A percentile compares a stretch with the other conserved stretches of the same genome.
These are phyloP conservation scores for Hansenula lynferdii DNA, from an alignment of 1,139 yeast species.

Conservation along the genomic window DNA sequence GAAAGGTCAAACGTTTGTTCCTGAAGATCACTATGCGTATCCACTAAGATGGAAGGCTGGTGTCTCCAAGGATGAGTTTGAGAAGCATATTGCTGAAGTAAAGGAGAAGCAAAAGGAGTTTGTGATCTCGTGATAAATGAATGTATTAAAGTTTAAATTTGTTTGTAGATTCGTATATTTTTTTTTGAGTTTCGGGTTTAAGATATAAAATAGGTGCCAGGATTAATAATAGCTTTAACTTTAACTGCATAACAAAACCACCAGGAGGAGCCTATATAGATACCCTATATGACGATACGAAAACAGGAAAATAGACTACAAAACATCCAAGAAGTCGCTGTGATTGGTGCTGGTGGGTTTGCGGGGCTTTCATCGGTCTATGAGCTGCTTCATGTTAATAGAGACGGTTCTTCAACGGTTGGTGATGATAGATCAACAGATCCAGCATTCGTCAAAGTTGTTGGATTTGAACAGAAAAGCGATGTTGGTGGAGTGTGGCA, in stretches of 20 bases:
- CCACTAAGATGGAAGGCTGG: slow-evolving; percentile 33
- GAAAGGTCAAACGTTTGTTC: slow-evolving; percentile 25
- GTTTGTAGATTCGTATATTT: no score
- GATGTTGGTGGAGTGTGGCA: slow-evolving; percentile 35
- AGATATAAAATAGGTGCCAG: no score
- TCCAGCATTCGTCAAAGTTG: slow-evolving; percentile 24
- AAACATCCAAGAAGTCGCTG: slow-evolving; percentile 23
- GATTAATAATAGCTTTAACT: no score
- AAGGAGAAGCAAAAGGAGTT: not conserved
- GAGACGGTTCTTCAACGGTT: slow-evolving; percentile 19
- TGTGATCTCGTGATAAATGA: slow-evolving; percentile 1
- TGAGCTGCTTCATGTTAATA: slow-evolving; percentile 26
- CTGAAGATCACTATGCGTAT: slow-evolving; percentile 33
- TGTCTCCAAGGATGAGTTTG: slow-evolving; percentile 31
- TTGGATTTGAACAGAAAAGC: slow-evolving; percentile 30
- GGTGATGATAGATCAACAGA: slow-evolving; percentile 7
- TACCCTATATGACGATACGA: no score
- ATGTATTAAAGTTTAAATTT: not conserved
- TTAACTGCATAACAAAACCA: no score
- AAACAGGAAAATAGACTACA: not conserved
- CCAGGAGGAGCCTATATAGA: no score
- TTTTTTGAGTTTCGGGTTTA: not conserved
- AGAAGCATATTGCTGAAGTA: slow-evolving; percentile 10
- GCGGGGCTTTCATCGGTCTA: slow-evolving; percentile 28
- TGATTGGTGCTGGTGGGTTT: slow-evolving; percentile 32